Conservation (phyloP, 345 rosid genomes). For the Erodium maritimum region DNA sequence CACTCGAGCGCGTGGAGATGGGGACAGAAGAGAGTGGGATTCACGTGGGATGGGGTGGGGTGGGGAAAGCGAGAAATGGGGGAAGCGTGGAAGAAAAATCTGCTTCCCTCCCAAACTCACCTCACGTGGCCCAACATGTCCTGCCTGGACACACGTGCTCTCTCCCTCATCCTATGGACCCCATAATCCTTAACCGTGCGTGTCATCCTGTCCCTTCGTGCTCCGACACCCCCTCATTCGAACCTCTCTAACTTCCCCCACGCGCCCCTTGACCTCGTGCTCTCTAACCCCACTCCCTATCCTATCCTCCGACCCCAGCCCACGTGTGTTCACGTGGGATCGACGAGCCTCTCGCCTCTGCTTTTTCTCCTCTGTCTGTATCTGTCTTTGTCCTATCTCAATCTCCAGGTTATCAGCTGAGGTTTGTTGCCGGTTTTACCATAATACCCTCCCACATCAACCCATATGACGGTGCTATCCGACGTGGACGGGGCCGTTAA, state of each 20-base stretch:
- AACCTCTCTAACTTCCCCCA: neutral
- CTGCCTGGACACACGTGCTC: constrained; percentile 42
- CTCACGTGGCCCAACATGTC: constrained; percentile 62
- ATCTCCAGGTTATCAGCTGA: neutral
- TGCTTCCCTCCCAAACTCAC: constrained; percentile 2
- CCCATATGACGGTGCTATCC: constrained; percentile 1
- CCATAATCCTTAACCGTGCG: constrained; percentile 14
- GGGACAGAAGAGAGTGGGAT: constrained; percentile 32
- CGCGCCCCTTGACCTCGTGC: neutral
- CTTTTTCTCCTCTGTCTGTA: neutral
- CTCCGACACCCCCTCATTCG: constrained; percentile 43
- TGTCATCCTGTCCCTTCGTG: constrained; percentile 31
- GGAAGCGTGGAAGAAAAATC: constrained; percentile 23
- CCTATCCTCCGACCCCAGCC: neutral
- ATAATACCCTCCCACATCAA: neutral
- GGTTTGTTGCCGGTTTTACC: neutral
- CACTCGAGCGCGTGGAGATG: no score
- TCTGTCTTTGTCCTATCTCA: neutral
- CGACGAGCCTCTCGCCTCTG: neutral
- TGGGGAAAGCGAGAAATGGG: constrained; percentile 16
- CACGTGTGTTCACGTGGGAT: neutral
- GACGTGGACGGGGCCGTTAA: no score
- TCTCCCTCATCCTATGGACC: neutral
- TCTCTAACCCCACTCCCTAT: neutral
- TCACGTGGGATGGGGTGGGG: constrained; percentile 32